These are phyloP conservation scores for Coprinellus micaceus DNA, from an alignment of 768 basidiomycete genomes.

Conservation along the genomic window DNA sequence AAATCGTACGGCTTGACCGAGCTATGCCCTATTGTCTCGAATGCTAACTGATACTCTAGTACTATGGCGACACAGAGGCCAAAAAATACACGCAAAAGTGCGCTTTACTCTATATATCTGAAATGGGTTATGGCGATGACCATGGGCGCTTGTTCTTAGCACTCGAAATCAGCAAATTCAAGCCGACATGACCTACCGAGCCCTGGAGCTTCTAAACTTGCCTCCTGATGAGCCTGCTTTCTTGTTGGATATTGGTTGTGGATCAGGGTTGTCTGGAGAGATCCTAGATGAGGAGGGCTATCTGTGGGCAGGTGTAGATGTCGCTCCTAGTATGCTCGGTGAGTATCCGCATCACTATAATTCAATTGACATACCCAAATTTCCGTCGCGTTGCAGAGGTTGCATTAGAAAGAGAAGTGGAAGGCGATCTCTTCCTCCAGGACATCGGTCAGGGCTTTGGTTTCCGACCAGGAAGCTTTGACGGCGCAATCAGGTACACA, in stretches of 20 bases:
- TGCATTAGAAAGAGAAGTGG: conserved; percentile 90
- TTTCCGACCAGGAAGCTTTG: conserved; percentile 94
- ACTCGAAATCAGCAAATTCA: conserved; percentile 96
- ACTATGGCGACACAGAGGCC: conserved; percentile 94
- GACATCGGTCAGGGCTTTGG: conserved; percentile 99
- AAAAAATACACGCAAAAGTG: conserved; percentile 97
- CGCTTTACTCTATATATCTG: neutral
- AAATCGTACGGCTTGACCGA: conserved; percentile 55
- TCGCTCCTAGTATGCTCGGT: conserved; percentile 97
- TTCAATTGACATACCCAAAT: no score
- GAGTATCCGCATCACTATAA: conserved; percentile 25
- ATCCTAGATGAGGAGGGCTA: conserved; percentile 94
- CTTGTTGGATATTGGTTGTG: conserved; percentile 94
- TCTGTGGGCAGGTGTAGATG: conserved; percentile 90
- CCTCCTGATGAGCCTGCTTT: conserved; percentile 78
- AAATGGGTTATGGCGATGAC: conserved; percentile 7
- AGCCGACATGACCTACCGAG: conserved; percentile 95
- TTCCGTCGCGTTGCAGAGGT: no score
- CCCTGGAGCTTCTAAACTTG: conserved; percentile 84
- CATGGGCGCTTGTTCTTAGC: conserved; percentile 37
- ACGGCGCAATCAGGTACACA: conserved; percentile 94
- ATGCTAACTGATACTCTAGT: conserved; percentile 45
- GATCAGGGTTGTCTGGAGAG: conserved; percentile 94
- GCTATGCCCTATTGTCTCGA: neutral
- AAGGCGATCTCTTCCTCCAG: conserved; percentile 93